Evolutionary conservation across 768 basidiomycete genomes (phyloP).

Genomic region (Pleurotus tuoliensis): DNA sequence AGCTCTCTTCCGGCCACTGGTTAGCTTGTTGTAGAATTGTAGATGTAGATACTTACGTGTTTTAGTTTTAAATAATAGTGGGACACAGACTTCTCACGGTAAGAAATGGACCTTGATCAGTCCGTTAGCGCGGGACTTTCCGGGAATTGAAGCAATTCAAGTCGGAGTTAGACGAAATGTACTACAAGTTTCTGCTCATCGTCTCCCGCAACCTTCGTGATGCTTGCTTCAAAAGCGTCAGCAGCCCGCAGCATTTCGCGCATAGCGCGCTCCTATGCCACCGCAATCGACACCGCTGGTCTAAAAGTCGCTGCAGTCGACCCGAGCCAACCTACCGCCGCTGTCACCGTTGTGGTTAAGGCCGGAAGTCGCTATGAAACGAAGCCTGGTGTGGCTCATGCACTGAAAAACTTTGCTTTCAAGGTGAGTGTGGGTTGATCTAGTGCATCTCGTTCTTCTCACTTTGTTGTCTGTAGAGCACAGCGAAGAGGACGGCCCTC

Average conservation of each 20-base stretch:
- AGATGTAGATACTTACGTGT: too few relatives aligned
- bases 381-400: constrained; percentile 88
- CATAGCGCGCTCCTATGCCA: constrained; percentile 72
- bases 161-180: constrained; percentile 13
- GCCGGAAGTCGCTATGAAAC: constrained; percentile 88
- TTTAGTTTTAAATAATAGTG: too few relatives aligned
- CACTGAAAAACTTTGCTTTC: constrained; percentile 97
- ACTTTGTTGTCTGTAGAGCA: constrained; percentile 54
- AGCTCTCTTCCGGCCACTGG: too few relatives aligned
- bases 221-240: constrained; percentile 64
- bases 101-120: background rate
- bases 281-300: constrained; percentile 74
- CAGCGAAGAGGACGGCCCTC: constrained; percentile 79
- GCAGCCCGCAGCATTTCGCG: constrained; percentile 51
- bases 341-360: constrained; percentile 88
- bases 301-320: constrained; percentile 87
- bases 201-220: constrained; percentile 34
- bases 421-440: constrained; percentile 59
- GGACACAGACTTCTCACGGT: background rate
- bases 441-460: background rate
- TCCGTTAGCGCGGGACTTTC: background rate
- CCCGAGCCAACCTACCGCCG: constrained; percentile 76
- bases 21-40: too few relatives aligned
- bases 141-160: background rate
- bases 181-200: constrained; percentile 21